A percentile compares a stretch with the other conserved stretches of the same genome.
Conservation (phyloP, 1,284 basidiomycete species). For the Ustilago loliicola region DNA sequence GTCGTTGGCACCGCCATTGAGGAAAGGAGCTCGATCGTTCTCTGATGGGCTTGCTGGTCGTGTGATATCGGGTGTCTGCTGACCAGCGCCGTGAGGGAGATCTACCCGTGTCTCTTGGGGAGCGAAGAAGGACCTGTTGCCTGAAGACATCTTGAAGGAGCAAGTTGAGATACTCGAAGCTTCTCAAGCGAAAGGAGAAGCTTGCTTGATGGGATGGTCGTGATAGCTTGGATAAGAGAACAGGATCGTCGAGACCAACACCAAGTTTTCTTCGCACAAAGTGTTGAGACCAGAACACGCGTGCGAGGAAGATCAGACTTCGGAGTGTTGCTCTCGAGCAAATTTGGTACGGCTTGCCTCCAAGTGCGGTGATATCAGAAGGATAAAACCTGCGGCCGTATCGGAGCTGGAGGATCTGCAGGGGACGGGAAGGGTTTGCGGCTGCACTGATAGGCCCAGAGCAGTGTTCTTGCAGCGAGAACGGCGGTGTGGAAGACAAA, state of each 20-base stretch:
- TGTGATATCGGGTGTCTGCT: constrained; percentile 45
- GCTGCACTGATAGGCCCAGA: not conserved
- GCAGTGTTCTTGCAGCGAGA: constrained; percentile 1
- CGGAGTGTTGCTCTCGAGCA: not conserved
- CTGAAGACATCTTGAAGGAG: constrained; percentile 36
- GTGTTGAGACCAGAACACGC: not conserved
- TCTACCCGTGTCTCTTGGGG: constrained; percentile 50
- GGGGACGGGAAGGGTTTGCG: constrained; percentile 22
- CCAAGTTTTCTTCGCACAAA: constrained; percentile 7
- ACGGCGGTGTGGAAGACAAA: constrained; percentile 7
- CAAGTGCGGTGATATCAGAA: constrained; percentile 2
- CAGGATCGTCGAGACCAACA: constrained; percentile 10
- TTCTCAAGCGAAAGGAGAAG: not conserved
- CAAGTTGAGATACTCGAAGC: not conserved
- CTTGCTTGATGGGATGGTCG: constrained; percentile 6
- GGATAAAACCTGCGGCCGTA: constrained; percentile 2
- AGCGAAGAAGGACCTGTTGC: constrained; percentile 55
- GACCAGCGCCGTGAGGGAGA: constrained; percentile 34
- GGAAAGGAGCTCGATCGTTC: constrained; percentile 51
- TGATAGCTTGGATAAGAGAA: not conserved
- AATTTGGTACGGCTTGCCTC: not conserved
- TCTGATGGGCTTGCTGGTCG: constrained; percentile 54
- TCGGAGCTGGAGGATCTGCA: constrained; percentile 34
- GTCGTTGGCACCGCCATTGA: constrained; percentile 26
- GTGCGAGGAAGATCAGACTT: not conserved